Conservation (phyloP, 192 early-diverging fungal species). For the Gorgonomyces haynaldii region DNA sequence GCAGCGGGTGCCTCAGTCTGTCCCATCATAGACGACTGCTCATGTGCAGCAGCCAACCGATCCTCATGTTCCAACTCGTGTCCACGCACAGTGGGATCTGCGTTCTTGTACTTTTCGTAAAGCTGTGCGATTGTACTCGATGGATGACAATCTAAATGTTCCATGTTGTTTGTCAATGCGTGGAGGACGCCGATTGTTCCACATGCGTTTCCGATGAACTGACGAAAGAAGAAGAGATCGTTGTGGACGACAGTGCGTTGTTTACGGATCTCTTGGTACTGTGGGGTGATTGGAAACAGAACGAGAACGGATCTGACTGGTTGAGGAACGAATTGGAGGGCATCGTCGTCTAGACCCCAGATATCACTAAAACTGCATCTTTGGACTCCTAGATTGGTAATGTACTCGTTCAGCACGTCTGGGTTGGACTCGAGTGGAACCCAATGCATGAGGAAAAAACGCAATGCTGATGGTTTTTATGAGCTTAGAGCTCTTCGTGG, state of each 20-base stretch:
- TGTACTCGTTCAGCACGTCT: slow-evolving; percentile 9
- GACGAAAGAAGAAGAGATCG: slow-evolving; percentile 65
- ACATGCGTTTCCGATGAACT: slow-evolving; percentile 86
- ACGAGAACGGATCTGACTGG: slow-evolving; percentile 77
- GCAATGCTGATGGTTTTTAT: no score
- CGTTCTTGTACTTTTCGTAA: slow-evolving; percentile 42
- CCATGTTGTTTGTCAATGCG: slow-evolving; percentile 64
- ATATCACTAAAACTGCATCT: slow-evolving; percentile 5
- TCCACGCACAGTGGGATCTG: slow-evolving; percentile 65
- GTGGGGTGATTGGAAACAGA: slow-evolving; percentile 68
- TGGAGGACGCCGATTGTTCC: slow-evolving; percentile 92
- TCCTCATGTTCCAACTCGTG: slow-evolving; percentile 52
- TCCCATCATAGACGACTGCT: slow-evolving; percentile 14
- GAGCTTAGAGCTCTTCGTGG: neutral
- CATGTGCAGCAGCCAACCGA: slow-evolving; percentile 27
- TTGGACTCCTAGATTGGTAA: slow-evolving; percentile 2
- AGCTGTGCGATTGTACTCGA: slow-evolving; percentile 57
- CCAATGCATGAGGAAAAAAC: slow-evolving; percentile 2
- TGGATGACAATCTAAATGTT: slow-evolving; percentile 34
- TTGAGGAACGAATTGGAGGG: slow-evolving; percentile 65
- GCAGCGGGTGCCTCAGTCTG: slow-evolving; percentile 42
- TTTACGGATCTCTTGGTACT: slow-evolving; percentile 37
- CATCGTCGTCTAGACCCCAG: slow-evolving; percentile 67
- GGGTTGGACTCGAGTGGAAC: slow-evolving; percentile 6
- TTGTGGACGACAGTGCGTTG: slow-evolving; percentile 39